phyloP scores from a whole-genome alignment of 208 protist species.

The Leishmania major region DNA sequence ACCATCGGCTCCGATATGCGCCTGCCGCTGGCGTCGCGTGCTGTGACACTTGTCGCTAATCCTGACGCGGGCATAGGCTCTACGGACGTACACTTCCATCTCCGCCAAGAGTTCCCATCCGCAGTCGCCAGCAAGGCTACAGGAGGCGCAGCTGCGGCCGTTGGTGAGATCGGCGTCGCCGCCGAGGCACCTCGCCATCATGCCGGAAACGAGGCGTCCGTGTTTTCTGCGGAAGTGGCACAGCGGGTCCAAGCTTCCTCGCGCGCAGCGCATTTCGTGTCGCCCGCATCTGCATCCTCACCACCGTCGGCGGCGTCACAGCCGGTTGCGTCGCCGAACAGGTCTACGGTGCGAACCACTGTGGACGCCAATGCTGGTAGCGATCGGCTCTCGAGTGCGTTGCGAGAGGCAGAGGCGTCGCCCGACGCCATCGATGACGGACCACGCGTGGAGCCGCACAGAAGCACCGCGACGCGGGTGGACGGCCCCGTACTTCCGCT shows the following conservation, averaged over 20 bases:
- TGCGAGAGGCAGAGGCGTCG: not conserved
- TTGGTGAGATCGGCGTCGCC: not conserved
- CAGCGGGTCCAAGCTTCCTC: not conserved
- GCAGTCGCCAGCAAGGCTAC: not conserved
- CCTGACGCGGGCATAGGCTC: not conserved
- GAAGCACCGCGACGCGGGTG: not conserved
- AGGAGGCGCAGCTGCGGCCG: not conserved
- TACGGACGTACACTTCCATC: not conserved
- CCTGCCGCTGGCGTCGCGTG: not conserved
- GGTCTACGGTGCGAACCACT: not conserved
- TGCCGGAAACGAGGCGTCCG: not conserved
- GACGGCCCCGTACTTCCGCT: not conserved
- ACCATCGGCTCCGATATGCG: constrained; percentile 11
- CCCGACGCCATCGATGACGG: not conserved
- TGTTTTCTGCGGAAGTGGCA: not conserved
- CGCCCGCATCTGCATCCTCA: not conserved
- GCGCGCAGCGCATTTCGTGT: not conserved
- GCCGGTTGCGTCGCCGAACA: not conserved
- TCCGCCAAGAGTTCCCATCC: not conserved
- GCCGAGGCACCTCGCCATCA: not conserved
- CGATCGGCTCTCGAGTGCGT: not conserved
- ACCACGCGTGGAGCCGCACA: not conserved
- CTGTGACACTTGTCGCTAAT: not conserved
- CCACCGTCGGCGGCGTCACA: not conserved
- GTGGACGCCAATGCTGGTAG: not conserved